Evolutionary conservation across 148 eudicot species (phyloP).

Genomic region (Chenopodium berlandieri): DNA sequence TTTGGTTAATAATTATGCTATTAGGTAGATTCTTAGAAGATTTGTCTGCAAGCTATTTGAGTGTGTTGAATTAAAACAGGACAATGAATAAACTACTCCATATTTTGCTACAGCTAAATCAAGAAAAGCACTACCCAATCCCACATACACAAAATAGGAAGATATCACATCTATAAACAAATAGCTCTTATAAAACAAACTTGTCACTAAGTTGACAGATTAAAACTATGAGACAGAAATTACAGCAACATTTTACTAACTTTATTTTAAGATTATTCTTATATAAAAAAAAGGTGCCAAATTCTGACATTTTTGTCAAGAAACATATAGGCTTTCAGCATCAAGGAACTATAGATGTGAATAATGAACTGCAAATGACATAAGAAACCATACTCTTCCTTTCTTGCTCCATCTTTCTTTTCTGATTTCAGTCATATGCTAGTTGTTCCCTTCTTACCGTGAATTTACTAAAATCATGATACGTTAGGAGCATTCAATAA

Average conservation of each 20-base stretch:
- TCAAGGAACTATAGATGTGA: conserved; percentile 1
- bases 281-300: neutral
- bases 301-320: neutral
- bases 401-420: conserved; percentile 4
- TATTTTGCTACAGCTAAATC: neutral
- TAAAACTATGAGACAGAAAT: neutral
- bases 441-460: neutral
- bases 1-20: neutral
- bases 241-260: neutral
- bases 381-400: conserved; percentile 2
- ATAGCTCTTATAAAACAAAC: neutral
- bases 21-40: too few species aligned
- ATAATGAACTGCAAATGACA: conserved; percentile 11
- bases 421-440: neutral
- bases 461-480: neutral
- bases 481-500: neutral
- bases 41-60: neutral
- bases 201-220: neutral
- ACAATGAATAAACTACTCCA: too few species aligned
- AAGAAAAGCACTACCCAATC: neutral
- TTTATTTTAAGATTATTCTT: neutral
- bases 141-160: neutral
- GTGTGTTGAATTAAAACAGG: neutral
- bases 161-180: conserved; percentile 1
- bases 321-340: conserved; percentile 9